Base-by-base conservation (phyloP, 1,139 yeast species). In the Geotrichum fermentans region DNA sequence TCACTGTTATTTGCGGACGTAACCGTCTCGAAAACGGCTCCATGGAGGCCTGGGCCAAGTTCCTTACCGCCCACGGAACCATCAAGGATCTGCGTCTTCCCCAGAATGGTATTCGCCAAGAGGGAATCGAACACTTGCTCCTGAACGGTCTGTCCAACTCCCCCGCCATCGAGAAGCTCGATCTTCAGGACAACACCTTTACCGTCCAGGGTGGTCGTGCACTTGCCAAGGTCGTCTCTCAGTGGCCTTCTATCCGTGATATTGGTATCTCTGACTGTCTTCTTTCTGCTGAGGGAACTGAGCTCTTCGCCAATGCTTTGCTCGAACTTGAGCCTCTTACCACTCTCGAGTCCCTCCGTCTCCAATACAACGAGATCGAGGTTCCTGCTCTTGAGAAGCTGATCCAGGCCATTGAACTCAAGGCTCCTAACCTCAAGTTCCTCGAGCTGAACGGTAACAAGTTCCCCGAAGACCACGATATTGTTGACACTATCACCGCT, bases 1-100 rank as follows among this genome's bases (percentile, higher is more conserved):
- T 83, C 64, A 87, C 97, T 1, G 90, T 92, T 58, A 77, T 92
- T 58, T 92, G 99, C 71, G 98, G 98, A 55, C 80, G 99, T 70
- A 92, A 92, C 70, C 83, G 99, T 68, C 77, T 92, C 58, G 99
- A 92, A 66, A 89, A 89, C 67, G 98, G 97, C 2, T 88, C 97
- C 10, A 79, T 83, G 71, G 70, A 63, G 52, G 71, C 74, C 3
- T 72, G 75, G 75, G 70, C 80, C 21, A 77, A 82, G 59, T 83
- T 84, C 63, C 73, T 92, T 61, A 78, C 95, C 63, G 83, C 84
- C 51, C 96, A 92, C 65, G 74, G 77, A 35, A 79, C 79, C 47
- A 74, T 94, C 62, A 75, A 82, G 67, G 83, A 77, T 53, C 82
- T 92, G 37, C 80, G 86, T 64, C 75, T 92, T 60, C 90, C 88